Evolutionary conservation across 2,329 filamentous ascomycete species (phyloP), one percentile per base, ranked within the genome.

Genomic region (Aspergillus persii): DNA sequence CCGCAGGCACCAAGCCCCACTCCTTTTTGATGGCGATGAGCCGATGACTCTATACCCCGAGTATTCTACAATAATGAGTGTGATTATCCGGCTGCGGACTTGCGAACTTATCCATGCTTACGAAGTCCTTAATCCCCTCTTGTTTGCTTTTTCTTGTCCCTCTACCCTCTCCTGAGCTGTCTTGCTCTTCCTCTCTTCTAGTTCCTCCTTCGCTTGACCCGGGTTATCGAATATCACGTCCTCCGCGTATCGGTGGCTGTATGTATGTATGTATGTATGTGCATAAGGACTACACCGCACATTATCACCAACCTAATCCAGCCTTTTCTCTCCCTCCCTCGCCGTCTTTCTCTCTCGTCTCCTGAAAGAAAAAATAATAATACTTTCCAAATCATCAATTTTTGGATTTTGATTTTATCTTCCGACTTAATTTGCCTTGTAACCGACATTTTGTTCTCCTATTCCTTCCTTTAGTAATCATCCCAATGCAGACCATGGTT

Each of bases 1-100:
- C 49, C 48, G 53, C 41, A 41, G 56, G 56, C 60, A 63, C 52
- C 49, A 50, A 26, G 59, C 57, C 59, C 63, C 61, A 65, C 61
- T 58, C 52, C 46, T 50, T 4, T 23, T 47, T 11, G 44, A 47
- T 47, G 44, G 44, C 39, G 30, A 41, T 36, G 33, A 27, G 30
- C 33, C 33, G 50, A 36, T 53, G 50, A 33, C 33, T 33, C 33
- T 46, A 3, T 46, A 23, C 18, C 18, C 18, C 18, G 18, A 23
- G 18, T 23, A 23, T 23, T 23, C 18, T 23, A 23, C 18, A 23
- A 23, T 23, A 23, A 23, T 23, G 18, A 23, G 18, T 39, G 41
- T 50, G 18, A 8, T 39, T 15, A 48, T 23, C 49, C 48, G 46
- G 23, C 15, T 23, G 5, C 12, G n/a, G n/a, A 41, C 36, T 29